Conservation (phyloP, 2,329 filamentous ascomycete genomes). For the Aspergillus alliaceus region DNA sequence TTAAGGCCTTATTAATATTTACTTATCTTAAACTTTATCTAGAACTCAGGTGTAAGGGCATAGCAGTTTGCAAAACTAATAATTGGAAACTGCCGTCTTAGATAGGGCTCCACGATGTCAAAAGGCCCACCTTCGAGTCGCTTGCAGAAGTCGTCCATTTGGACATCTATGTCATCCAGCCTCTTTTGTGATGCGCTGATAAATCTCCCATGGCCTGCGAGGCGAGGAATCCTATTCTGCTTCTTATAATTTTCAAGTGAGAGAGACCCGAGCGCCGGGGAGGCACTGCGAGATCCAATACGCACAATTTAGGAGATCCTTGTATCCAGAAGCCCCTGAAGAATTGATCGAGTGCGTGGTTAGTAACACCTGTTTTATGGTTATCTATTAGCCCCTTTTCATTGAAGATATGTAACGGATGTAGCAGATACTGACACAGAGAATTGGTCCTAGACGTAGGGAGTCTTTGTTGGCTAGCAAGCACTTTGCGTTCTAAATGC, state of each 20-base stretch:
- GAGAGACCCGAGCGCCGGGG: not conserved
- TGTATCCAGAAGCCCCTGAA: not conserved
- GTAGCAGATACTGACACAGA: not conserved
- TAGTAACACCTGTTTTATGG: not conserved
- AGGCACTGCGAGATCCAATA: slow-evolving; percentile 1
- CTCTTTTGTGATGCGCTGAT: not conserved
- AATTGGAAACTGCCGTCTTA: not conserved
- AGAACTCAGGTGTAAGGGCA: no score
- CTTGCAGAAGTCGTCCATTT: not conserved
- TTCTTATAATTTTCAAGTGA: slow-evolving; percentile 3
- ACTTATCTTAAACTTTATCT: no score
- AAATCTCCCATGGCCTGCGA: not conserved
- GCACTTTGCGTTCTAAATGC: not conserved
- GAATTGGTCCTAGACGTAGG: not conserved
- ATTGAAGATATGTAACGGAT: not conserved
- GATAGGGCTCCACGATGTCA: not conserved
- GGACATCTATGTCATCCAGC: not conserved
- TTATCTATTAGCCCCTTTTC: not conserved
- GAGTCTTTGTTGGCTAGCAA: not conserved
- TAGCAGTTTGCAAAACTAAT: no score
- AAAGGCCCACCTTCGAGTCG: not conserved
- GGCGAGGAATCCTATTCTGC: not conserved
- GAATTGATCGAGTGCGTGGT: not conserved
- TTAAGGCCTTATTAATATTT: no score
- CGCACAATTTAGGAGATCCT: slow-evolving; percentile 6